Evolutionary conservation across 2,329 filamentous ascomycete species (phyloP), one percentile per base, ranked within the genome.

Genomic region (Neopestalotiopsis sp.): DNA sequence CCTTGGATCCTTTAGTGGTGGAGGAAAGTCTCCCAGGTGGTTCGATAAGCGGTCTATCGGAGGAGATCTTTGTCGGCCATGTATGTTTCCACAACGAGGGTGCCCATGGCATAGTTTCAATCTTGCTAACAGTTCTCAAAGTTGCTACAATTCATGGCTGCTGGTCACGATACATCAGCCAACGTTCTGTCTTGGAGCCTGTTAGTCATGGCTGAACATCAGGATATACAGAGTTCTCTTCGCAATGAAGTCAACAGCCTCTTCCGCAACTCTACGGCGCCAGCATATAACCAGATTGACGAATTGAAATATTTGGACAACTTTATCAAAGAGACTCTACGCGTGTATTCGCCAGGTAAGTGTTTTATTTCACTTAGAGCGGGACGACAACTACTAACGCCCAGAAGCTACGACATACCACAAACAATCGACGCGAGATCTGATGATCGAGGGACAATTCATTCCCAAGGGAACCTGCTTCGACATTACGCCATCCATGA

Each of bases 311-410:
- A 80, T 65, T 71, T 82, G 14, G 74, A 81, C 57, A 79, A 79
- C 70, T 78, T 84, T 69, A 75, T 78, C 69, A 79, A 76, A 45
- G 82, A 84, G 69, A 76, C 78, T 0, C 72, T 84, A 1, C 77
- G 82, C 0, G 65, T 79, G 0, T 78, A 78, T 68, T 75, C 78
- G 4, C 79, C 81, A n/a, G 66, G 70, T 71, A 64, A 68, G 64
- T 13, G 4, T 17, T 67, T 68, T 52, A 17, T n/a, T 12, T 20
- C 56, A 24, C 24, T 59, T 2, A 10, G 2, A 32, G 7, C 20
- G 62, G 6, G 2, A 75, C 57, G 62, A 30, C 30, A 24, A 9
- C 12, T 13, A 28, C 40, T 64, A 3, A 62, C 9, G 20, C 1
- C 4, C 4, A 34, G 49, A 68, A 67, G 76, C 79, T 3, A 75